Evolutionary conservation across 2,329 filamentous ascomycete genomes (phyloP), one percentile per base, ranked within the genome.

Genomic region (Ploettnerulaceae sp.): DNA sequence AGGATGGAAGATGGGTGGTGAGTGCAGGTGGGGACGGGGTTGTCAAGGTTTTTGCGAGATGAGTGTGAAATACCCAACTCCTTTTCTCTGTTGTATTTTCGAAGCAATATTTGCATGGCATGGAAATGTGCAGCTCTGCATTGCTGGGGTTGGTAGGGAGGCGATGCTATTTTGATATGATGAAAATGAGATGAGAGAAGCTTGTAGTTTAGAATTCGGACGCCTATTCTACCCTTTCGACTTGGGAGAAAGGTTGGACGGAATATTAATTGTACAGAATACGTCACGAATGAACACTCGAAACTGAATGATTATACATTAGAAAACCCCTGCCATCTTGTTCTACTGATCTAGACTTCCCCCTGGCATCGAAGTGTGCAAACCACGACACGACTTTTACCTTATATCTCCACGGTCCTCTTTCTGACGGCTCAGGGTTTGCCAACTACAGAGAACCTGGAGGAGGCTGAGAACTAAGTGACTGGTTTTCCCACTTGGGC

Each of bases 21-120:
- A 94, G 89, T 59, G 91, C 86, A 28, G 93, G 93, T 31, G 93
- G 93, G 9, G 93, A 98, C 65, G 93, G 93, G 5, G 84, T 95
- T 26, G 91, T 96, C 52, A 97, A 97, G 72, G 90, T 97, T 47
- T 97, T 82, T 71, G 75, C 79, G 46, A 48, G 52, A 46, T 49
- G 41, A 41, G 17, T 22, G 15, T 29, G 41, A 32, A 49, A 44
- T 45, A 49, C 47, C 47, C 47, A 17, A 45, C 34, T 41, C 45
- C 31, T 26, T 45, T 45, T 49, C 35, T 49, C 35, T 40, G 22
- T 31, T 45, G 41, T 49, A 49, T 21, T 49, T 39, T 32, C n/a
- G 28, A 33, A 29, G 39, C 28, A 28, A 24, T 26, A 36, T 39
- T 39, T 22, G 29, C 37, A 41, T 41, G 22, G 44, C 37, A 47